Evolutionary conservation across 495 filamentous ascomycete genomes (phyloP).

Genomic region (Penicillium argentinense): DNA sequence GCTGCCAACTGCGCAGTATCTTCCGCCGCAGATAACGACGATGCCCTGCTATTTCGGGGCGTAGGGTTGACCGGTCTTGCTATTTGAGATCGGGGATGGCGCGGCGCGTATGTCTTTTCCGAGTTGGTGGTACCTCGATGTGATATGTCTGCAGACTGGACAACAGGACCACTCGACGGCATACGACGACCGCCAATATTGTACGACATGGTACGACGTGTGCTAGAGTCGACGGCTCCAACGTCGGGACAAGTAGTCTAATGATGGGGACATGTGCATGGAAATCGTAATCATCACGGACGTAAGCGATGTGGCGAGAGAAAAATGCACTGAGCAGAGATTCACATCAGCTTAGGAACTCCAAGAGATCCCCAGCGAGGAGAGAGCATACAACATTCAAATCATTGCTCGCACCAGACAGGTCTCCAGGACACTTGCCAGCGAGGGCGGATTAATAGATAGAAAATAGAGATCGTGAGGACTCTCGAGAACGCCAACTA

Average conservation of each 20-base stretch:
- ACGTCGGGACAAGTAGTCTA: slow-evolving; percentile 28
- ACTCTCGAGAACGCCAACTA: slow-evolving; percentile 8
- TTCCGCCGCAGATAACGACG: slow-evolving; percentile 33
- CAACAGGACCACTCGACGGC: slow-evolving; percentile 28
- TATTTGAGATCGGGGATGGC: slow-evolving; percentile 27
- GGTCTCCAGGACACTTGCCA: slow-evolving; percentile 13
- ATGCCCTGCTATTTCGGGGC: slow-evolving; percentile 25
- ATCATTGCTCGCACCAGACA: slow-evolving; percentile 12
- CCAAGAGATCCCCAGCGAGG: background rate
- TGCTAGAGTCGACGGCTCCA: slow-evolving; percentile 26
- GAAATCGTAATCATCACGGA: slow-evolving; percentile 38
- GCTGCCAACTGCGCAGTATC: slow-evolving; percentile 23
- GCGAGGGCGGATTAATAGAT: slow-evolving; percentile 12
- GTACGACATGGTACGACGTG: slow-evolving; percentile 40
- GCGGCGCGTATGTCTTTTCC: slow-evolving; percentile 13
- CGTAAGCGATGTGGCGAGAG: slow-evolving; percentile 4
- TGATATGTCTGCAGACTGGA: slow-evolving; percentile 28
- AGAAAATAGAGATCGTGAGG: slow-evolving; percentile 7
- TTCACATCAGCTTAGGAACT: background rate
- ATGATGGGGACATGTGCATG: slow-evolving; percentile 22
- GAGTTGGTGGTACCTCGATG: slow-evolving; percentile 19
- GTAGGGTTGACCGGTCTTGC: slow-evolving; percentile 26
- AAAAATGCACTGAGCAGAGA: background rate
- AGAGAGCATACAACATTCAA: background rate
- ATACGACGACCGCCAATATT: slow-evolving; percentile 34